Evolutionary conservation across 2,329 filamentous ascomycete species (phyloP), one percentile per base, ranked within the genome.

Genomic region (Monilinia laxa): DNA sequence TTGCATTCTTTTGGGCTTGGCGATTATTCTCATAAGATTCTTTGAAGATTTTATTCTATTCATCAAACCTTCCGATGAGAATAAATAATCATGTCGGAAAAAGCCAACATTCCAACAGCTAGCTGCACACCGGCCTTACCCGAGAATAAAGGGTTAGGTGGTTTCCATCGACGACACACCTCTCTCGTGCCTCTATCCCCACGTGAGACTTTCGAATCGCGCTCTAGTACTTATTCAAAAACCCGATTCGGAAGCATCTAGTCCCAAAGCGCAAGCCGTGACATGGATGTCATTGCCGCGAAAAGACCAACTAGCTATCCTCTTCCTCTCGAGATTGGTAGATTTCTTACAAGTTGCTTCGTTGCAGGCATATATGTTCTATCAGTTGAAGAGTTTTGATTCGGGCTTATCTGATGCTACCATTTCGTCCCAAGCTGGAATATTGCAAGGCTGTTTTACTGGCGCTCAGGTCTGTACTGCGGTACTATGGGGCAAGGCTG

Each of bases 261-360:
- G 31, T 28, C 62, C 53, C 40, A 65, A 58, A 51, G 42, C 62
- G 2, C 62, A 70, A 35, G 54, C 82, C 0, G 84, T 90, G 28
- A 84, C 87, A 68, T 95, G 91, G 91, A 80, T 79, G 49, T 87
- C 89, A 14, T 80, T 96, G 1, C 93, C 93, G 0, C 83, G 85
- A 66, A 96, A 93, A 77, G 82, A 86, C 56, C 92, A 96, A 78
- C 83, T 96, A 25, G 79, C 89, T 40, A 88, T 96, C 67, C 82
- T 96, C 60, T 92, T 90, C 0, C 79, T 96, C 55, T 89, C 92
- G 11, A 87, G 93, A 38, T 80, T 96, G 28, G 92, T 90, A 14
- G 93, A 96, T 75, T 92, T 92, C 2, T 80, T 96, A 53, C 90
- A 91, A 0, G 90, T 94, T 75, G 93, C 91, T 0, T 91, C 88